Base-by-base conservation (phyloP, 345 rosid genomes). In the Chamaenerion angustifolium region DNA sequence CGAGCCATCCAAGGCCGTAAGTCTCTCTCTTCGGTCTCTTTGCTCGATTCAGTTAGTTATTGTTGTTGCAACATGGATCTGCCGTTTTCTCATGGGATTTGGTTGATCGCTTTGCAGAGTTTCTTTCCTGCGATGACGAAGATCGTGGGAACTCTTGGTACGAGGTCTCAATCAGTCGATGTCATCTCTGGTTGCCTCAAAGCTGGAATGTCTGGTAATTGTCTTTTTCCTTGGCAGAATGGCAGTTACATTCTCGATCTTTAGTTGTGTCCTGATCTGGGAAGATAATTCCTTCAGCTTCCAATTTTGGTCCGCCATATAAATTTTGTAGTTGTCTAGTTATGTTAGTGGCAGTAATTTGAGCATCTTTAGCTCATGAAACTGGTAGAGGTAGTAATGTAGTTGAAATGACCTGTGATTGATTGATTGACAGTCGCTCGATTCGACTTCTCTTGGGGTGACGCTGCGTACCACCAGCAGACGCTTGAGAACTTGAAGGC, bases 41-140 rank as follows among this genome's bases (percentile, higher is more conserved):
- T 54, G 14, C 12, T 50, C 40, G 17, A 2, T 53, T 19, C 25
- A n/a, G 10, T 3, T 16, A 8, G 12, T 14, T 52, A 2, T 3
- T 25, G 40, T 6, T 48, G 13, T 16, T 23, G 8, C 48, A 12
- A 41, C 21, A 8, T 16, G 44, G 55, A 17, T 61, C 45, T 51
- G 2, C 15, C 55, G 18, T 51, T 18, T 46, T 50, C 47, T 69
- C 10, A 6, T 23, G 23, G 17, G 14, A 25, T 27, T 23, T 31
- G 35, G 12, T 31, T 15, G 15, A 25, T 58, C 12, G 35, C 7
- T 50, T 14, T 51, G 46, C 81, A 90, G 98, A 81, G 71, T 64
- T 90, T 83, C 76, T 90, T 86, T 40, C 90, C 95, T 10, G 98
- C 98, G 48, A 72, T 83, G 95, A 86, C 95, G 44, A 90, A 90